phyloP scores from a whole-genome alignment of 176 grass and related monocot genomes.

The Aechmea fasciata region DNA sequence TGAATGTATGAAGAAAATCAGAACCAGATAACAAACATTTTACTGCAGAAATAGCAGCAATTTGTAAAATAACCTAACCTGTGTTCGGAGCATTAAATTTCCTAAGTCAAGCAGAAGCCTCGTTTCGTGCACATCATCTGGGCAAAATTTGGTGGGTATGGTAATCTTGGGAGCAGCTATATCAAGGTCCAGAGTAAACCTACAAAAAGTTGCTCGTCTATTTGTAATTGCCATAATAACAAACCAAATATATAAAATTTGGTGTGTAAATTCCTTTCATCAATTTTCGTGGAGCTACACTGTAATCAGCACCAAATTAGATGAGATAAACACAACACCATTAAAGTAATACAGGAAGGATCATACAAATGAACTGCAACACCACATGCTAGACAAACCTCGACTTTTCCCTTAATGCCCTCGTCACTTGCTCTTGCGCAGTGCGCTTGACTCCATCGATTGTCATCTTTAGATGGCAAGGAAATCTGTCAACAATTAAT shows the following conservation, averaged over 20 bases:
- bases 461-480: constrained; percentile 62
- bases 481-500: constrained; percentile 2
- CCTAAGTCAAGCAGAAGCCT: constrained; percentile 92
- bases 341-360: neutral
- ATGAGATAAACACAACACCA: neutral
- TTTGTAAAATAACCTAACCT: constrained; percentile 32
- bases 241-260: too few relatives aligned
- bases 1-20: constrained; percentile 40
- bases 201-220: constrained; percentile 20
- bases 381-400: constrained; percentile 37
- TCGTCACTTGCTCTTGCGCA: constrained; percentile 83
- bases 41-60: constrained; percentile 12
- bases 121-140: constrained; percentile 77
- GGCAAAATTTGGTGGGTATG: constrained; percentile 74
- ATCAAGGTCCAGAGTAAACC: constrained; percentile 93
- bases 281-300: too few relatives aligned
- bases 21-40: constrained; percentile 11
- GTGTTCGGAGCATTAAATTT: constrained; percentile 77
- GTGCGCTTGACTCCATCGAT: constrained; percentile 89
- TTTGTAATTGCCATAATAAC: neutral
- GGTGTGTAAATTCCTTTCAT: too few relatives aligned
- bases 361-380: neutral
- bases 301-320: neutral
- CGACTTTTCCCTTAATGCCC: constrained; percentile 74
- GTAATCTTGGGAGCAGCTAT: constrained; percentile 98